Evolutionary conservation across 768 basidiomycete genomes (phyloP).

Genomic region (Xerocomus brunneocitrinus): DNA sequence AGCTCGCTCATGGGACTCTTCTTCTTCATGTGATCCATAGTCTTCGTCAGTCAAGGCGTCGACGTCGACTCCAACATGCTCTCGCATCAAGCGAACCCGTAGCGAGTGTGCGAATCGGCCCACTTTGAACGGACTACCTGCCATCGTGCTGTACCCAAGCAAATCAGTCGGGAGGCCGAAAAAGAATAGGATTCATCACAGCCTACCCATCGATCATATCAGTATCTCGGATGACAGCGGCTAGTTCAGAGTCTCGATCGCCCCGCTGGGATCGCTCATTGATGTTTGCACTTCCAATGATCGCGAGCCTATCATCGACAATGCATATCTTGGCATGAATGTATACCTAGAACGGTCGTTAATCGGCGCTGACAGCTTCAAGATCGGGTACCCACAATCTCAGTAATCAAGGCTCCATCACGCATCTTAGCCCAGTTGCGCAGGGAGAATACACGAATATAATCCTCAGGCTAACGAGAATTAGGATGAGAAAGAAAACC

Average conservation of each 20-base stretch:
- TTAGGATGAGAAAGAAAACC: not conserved
- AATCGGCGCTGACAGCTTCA: constrained; percentile 2
- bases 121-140: constrained; percentile 89
- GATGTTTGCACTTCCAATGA: constrained; percentile 96
- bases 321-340: constrained; percentile 73
- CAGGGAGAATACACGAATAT: constrained; percentile 86
- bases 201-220: constrained; percentile 91
- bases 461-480: constrained; percentile 74
- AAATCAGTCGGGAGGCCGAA: not conserved
- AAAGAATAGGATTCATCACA: not conserved
- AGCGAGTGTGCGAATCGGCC: constrained; percentile 96
- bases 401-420: constrained; percentile 78
- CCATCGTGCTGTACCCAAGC: constrained; percentile 67
- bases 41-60: constrained; percentile 81
- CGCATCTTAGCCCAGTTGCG: constrained; percentile 93
- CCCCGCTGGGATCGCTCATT: constrained; percentile 95
- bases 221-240: constrained; percentile 90
- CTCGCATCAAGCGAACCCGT: constrained; percentile 90
- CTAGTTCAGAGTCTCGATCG: constrained; percentile 94
- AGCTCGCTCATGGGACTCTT: constrained; percentile 41
- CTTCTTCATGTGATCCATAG: constrained; percentile 50
- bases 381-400: constrained; percentile 54
- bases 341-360: constrained; percentile 55
- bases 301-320: constrained; percentile 90
- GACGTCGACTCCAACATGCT: constrained; percentile 94